Base-by-base conservation (phyloP, 495 filamentous ascomycete species). In the Schizothecium vesticola region DNA sequence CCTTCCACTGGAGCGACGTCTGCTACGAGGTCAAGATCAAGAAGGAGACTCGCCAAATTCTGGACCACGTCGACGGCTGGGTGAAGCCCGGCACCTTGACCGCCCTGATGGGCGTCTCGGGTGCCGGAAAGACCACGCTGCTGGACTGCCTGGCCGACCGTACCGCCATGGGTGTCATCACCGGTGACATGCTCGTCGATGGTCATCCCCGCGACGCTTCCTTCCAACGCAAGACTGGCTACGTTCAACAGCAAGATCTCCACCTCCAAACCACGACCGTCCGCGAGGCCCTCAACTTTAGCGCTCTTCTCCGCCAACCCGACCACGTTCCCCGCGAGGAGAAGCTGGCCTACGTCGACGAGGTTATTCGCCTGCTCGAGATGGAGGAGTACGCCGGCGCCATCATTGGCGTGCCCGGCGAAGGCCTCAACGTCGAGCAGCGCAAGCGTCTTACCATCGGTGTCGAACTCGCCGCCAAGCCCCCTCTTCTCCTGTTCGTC, bases 171-270 rank as follows among this genome's bases (percentile, higher is more conserved):
- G 93, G 93, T 70, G 89, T 96, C 12, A 90, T 97, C 61, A 89
- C 86, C 21, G 93, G 93, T 25, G 88, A 94, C 64, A 93, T 94
- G 88, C 80, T 94, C 3, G 91, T 97, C 6, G 90, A 96, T 71
- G 93, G 92, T 2, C 84, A 82, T 25, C 88, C 83, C 56, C 85
- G 90, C 21, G 91, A 96, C 73, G 82, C 85, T 21, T 92, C 91
- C 0, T 97, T 97, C 84, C 92, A 95, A 74, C 90, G 93, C 36
- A 95, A 95, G 81, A 97, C 93, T 3, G 94, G 94, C 26, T 98
- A 97, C 72, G 94, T 95, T 22, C 92, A 98, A 73, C 94, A 98
- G 76, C 93, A 96, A 78, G 94, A 98, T 86, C 85, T 98, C 10
- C 94, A 97, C 77, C 84, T 96, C 25, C 83, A 89, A 43, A 96